Base-by-base conservation (phyloP, 805 yeast genomes). In the Candida vaughaniae region DNA sequence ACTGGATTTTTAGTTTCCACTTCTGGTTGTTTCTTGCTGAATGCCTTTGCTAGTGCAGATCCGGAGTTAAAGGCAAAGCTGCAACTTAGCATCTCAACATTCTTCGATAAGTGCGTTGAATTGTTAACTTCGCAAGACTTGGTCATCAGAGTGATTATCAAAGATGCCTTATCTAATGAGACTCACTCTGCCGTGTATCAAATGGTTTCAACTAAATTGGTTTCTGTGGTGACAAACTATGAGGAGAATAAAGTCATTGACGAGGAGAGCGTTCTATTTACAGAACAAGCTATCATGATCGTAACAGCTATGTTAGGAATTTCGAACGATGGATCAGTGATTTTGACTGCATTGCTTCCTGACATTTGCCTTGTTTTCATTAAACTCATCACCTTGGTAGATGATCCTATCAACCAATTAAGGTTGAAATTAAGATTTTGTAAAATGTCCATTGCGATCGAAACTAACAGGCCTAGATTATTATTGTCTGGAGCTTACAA, bases 1-100 rank as follows among this genome's bases (percentile, higher is more conserved):
- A 80, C 88, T 2, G 93, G 91, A 6, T 79, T 82, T 42, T 56
- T 86, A 42, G 86, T 88, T 2, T 77, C 88, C 0, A 63, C 82
- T 0, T 75, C 86, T 33, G 88, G 95, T 29, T 69, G 80, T 11
- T 74, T 83, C 39, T 53, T 82, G 16, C 49, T 45, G 14, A 52
- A 60, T 5, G 55, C 42, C 16, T 69, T 54, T 45, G 34, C 56
- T 3, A 36, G 35, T 12, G 44, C 45, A 31, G 58, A 54, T 26
- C 41, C 47, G 2, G 52, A 43, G 6, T 50, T 59, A 32, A 55
- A 58, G 32, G 49, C 48, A 16, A 60, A 59, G 23, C 58, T 73
- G 29, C 43, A 55, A 16, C 52, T 49, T 11, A 61, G 66, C 25
- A 65, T 75, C 10, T 69, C 71, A 11, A 65, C 60, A 16, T 80